Base-by-base conservation (phyloP, 163 green algal species). In the Coccomyxa subellipsoidea region DNA sequence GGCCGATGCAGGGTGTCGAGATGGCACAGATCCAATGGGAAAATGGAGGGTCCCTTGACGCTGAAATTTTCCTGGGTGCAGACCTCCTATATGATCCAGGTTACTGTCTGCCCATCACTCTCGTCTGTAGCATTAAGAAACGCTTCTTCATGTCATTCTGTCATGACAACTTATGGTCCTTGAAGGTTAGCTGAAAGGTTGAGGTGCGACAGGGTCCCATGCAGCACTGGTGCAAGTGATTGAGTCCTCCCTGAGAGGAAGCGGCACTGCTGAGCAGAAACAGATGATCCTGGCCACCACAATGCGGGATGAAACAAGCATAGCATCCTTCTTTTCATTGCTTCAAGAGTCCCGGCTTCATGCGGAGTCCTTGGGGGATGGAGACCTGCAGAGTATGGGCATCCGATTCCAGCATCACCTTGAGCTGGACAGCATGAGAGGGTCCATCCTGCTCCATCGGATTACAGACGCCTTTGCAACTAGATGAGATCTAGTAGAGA, bases 41-140 rank as follows among this genome's bases (percentile, higher is more conserved):
- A 2, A 18, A 59, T 59, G 47, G 4, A 59, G 47, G 21, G 47
- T 59, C 47, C 21, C 47, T 59, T 59, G 47, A 59, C 23, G 47
- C 47, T 73, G 66, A 73, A 18, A 73, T 73, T 12, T 8, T 73
- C 29, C 66, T 73, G 21, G 66, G 29, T 34, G 66, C 66, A 34
- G 66, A 73, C 66, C 27, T 73, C 66, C 66, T 73, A 1, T 73
- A 73, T 73, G 66, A 73, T 73, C 66, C 66, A 73, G 66, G 66
- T 18, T 59, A 59, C 47, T 27, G 47, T 59, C 23, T 59, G 47
- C 47, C 5, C 21, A 27, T 59, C 15, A 12, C 47, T 12, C 47
- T 27, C 21, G 47, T 27, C 3, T 59, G 21, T 59, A 23, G 3
- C 4, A 2, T 18, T n/a, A n/a, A n/a, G n/a, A n/a, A n/a, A n/a